Evolutionary conservation across 352 stramenopile genomes (phyloP).

Genomic region (Pseudoperonospora humuli): DNA sequence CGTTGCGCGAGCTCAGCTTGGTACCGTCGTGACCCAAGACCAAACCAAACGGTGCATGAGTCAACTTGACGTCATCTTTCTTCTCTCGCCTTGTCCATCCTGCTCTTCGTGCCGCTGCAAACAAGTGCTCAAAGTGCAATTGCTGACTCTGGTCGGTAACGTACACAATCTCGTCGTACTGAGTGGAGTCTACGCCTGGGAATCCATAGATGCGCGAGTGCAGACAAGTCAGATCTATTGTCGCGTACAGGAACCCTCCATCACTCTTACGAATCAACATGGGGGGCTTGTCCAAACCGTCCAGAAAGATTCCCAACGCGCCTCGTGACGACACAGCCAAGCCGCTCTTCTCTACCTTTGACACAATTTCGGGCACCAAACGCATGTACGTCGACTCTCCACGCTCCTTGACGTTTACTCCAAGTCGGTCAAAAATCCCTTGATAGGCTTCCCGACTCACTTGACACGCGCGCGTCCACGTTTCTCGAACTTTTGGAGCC

Average conservation of each 20-base stretch:
- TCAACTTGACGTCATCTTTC: slow-evolving; percentile 41
- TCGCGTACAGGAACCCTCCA: slow-evolving; percentile 74
- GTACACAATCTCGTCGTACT: slow-evolving; percentile 78
- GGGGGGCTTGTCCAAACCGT: slow-evolving; percentile 55
- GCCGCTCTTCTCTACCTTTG: slow-evolving; percentile 34
- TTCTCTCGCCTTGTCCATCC: slow-evolving; percentile 34
- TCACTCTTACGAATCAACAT: slow-evolving; percentile 83
- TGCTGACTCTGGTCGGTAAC: slow-evolving; percentile 77
- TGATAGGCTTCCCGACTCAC: slow-evolving; percentile 65
- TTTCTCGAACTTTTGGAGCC: slow-evolving; percentile 33
- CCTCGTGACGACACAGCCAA: slow-evolving; percentile 51
- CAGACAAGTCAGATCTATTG: slow-evolving; percentile 62
- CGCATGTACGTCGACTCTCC: slow-evolving; percentile 74
- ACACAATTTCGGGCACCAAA: slow-evolving; percentile 40
- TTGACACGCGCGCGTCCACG: slow-evolving; percentile 59
- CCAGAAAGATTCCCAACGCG: slow-evolving; percentile 66
- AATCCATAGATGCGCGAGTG: slow-evolving; percentile 70
- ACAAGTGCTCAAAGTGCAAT: slow-evolving; percentile 75
- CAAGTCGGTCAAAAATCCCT: slow-evolving; percentile 56
- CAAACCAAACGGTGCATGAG: slow-evolving; percentile 67
- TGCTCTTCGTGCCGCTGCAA: slow-evolving; percentile 43
- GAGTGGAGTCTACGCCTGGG: slow-evolving; percentile 45
- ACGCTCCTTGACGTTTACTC: slow-evolving; percentile 54
- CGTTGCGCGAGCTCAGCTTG: slow-evolving; percentile 79
- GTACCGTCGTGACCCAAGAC: slow-evolving; percentile 71